Evolutionary conservation across 768 basidiomycete genomes (phyloP).

Genomic region (Suillus spraguei): DNA sequence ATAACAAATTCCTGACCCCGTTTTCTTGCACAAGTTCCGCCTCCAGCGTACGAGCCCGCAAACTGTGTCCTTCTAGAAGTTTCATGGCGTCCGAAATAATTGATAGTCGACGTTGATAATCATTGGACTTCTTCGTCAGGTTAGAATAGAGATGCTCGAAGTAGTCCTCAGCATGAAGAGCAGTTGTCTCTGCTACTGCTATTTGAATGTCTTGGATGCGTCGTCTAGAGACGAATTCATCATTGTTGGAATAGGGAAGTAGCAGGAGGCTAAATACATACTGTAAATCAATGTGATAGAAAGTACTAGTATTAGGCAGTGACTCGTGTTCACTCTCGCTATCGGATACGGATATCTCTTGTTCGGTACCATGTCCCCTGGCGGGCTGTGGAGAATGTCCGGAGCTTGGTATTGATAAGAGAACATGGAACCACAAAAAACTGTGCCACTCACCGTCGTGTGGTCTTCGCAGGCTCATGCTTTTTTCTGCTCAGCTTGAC

Average conservation of each 20-base stretch:
- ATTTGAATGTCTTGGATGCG: background rate
- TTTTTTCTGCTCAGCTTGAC: background rate
- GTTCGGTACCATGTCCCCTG: background rate
- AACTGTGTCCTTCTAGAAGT: slow-evolving; percentile 3
- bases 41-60: slow-evolving; percentile 5
- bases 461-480: background rate
- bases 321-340: background rate
- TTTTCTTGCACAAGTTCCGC: background rate
- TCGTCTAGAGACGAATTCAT: background rate
- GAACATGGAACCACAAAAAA: background rate
- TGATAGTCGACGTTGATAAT: slow-evolving; percentile 2
- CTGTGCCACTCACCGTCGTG: background rate
- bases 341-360: background rate
- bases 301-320: background rate
- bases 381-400: background rate
- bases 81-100: slow-evolving; percentile 9
- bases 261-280: background rate
- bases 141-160: slow-evolving; percentile 5
- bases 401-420: background rate
- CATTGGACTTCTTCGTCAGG: background rate
- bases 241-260: background rate
- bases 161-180: background rate
- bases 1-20: background rate
- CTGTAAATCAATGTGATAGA: background rate
- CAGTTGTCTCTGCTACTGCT: background rate